phyloP scores from a whole-genome alignment of 768 basidiomycete genomes.

The Mycena vitilis region DNA sequence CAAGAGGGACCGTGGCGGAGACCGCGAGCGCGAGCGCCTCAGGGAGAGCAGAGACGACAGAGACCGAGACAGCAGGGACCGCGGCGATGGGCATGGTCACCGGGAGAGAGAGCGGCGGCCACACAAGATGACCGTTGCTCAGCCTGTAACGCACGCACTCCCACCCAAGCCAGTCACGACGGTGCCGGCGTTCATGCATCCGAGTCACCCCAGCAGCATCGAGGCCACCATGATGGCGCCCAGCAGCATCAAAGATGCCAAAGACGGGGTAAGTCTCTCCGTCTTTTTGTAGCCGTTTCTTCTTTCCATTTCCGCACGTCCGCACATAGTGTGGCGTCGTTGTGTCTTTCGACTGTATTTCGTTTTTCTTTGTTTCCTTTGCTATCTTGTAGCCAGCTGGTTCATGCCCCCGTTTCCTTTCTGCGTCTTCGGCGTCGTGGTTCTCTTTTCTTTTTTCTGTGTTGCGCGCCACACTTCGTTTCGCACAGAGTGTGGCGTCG shows the following conservation, averaged over 20 bases:
- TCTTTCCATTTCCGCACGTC: not conserved
- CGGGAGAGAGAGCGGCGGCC: conserved; percentile 25
- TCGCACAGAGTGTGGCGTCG: conserved; percentile 13
- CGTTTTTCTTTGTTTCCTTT: not conserved
- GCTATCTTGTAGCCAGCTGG: no score
- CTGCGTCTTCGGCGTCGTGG: no score
- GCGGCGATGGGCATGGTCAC: conserved; percentile 17
- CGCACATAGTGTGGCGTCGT: conserved; percentile 15
- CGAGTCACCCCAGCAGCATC: conserved; percentile 27
- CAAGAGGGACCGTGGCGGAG: conserved; percentile 11
- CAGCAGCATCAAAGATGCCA: conserved; percentile 30
- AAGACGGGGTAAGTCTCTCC: conserved; percentile 24
- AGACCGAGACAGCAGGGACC: conserved; percentile 25
- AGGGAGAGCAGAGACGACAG: conserved; percentile 30
- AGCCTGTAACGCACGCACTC: conserved; percentile 33
- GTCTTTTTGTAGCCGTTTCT: not conserved
- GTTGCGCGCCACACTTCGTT: no score
- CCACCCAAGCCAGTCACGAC: conserved; percentile 33
- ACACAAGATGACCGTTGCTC: conserved; percentile 24
- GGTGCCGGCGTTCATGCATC: conserved; percentile 24
- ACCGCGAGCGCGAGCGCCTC: conserved; percentile 21
- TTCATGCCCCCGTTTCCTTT: no score
- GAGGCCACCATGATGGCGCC: conserved; percentile 36
- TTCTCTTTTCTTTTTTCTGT: no score
- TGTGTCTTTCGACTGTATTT: no score